A percentile compares a stretch with the other conserved stretches of the same genome.
phyloP scores from a whole-genome alignment of 768 basidiomycete genomes.

The Serendipita sp. region DNA sequence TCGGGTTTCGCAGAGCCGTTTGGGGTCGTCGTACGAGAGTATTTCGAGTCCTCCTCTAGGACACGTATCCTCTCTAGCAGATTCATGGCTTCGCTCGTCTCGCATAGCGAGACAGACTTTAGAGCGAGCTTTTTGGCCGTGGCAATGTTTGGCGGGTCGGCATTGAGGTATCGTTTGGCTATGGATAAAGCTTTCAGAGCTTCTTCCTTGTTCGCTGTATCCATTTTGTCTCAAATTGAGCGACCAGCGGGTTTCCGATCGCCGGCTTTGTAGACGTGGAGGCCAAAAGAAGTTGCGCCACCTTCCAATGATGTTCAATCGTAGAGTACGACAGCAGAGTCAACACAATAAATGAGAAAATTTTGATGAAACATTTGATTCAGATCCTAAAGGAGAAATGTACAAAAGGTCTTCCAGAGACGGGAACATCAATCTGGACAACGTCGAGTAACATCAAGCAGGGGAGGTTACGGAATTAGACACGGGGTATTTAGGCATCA shows the following conservation, averaged over 20 bases:
- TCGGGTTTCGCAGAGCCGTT: conserved; percentile 26
- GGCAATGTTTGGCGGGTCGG: conserved; percentile 49
- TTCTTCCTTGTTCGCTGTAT: conserved; percentile 62
- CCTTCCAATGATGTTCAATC: neutral
- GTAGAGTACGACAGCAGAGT: too few species aligned
- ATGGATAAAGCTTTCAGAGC: conserved; percentile 67
- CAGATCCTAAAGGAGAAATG: too few species aligned
- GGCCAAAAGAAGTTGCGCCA: neutral
- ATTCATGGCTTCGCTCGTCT: conserved; percentile 55
- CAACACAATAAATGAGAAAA: too few species aligned
- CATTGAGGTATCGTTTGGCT: conserved; percentile 43
- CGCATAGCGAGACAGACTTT: conserved; percentile 71
- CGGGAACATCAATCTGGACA: too few species aligned
- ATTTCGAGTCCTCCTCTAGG: conserved; percentile 20
- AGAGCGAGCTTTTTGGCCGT: conserved; percentile 78
- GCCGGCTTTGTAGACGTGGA: neutral
- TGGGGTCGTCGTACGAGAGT: conserved; percentile 16
- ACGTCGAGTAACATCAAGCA: too few species aligned
- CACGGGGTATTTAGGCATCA: too few species aligned
- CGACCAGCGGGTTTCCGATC: neutral
- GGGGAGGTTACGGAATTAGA: too few species aligned
- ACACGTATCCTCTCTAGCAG: conserved; percentile 52
- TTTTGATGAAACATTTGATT: too few species aligned
- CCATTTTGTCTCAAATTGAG: neutral
- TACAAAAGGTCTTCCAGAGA: too few species aligned